Percentiles rank a stretch among this genome's conserved stretches.
Conservation (phyloP, 2,329 filamentous ascomycete species). For the Cercospora canescens region DNA sequence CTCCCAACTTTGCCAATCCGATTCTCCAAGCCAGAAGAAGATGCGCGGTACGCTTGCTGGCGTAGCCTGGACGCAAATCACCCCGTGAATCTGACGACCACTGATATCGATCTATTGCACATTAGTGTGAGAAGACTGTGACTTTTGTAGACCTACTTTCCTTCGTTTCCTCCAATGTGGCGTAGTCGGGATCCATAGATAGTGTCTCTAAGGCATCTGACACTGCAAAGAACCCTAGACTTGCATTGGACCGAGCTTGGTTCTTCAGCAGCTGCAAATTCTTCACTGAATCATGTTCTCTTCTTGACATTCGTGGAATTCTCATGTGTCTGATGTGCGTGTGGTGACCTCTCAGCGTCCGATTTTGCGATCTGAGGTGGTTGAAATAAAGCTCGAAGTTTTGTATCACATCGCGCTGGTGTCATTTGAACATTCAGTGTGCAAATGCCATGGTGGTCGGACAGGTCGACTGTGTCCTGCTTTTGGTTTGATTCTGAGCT, state of each 20-base stretch:
- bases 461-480: no score
- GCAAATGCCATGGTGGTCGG: no score
- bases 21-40: background rate
- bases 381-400: no score
- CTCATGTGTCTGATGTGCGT: no score
- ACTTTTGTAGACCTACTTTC: background rate
- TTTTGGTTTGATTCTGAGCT: no score
- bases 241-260: background rate
- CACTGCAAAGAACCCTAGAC: background rate
- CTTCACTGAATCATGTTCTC: background rate
- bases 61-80: background rate
- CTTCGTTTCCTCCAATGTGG: background rate
- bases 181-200: background rate
- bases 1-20: background rate
- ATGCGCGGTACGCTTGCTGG: background rate
- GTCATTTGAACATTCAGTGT: no score
- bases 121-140: background rate
- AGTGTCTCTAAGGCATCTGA: background rate
- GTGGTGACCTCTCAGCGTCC: no score
- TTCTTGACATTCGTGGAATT: no score
- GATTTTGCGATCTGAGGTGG: no score
- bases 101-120: background rate
- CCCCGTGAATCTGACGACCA: background rate
- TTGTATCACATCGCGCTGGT: no score
- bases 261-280: background rate